Evolutionary conservation across 2,329 filamentous ascomycete genomes (phyloP), one percentile per base, ranked within the genome.

Genomic region (Hymenotorrendiella dingleyae): DNA sequence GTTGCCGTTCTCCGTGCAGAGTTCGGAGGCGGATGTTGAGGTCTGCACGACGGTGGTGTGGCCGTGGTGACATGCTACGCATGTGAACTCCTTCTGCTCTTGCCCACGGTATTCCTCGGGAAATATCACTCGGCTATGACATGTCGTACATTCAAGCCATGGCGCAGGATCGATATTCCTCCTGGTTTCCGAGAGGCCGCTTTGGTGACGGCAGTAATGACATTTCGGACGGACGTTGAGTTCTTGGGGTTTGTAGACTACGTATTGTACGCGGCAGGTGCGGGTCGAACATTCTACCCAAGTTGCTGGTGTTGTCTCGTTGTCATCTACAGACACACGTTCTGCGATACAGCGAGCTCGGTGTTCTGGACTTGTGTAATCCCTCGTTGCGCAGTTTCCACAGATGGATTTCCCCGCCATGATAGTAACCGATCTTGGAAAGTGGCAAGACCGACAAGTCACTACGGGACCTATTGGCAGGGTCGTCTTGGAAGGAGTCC

Each of bases 141-240:
- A 53, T 28, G 32, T 28, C 10, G 27, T 24, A 27, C 50, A 53
- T 32, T 50, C 46, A 2, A 53, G n/a, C 3, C 23, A 35, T 17
- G 39, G 39, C 2, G 39, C 30, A 19, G 22, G 22, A 21, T 35
- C 30, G n/a, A n/a, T 11, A 8, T 26, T 42, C 12, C 14, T 14
- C 36, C 29, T 39, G 6, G n/a, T 26, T 20, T 12, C 36, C 12
- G 36, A 20, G n/a, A 41, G 9, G 16, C 47, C 40, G 5, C 45
- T 43, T 11, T 42, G 23, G 20, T 39, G 28, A 10, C 50, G 48
- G 16, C 50, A 53, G 24, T 47, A 53, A 17, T 51, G 42, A 22
- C 50, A 51, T 26, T 53, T 53, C 8, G 50, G 45, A 23, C 44
- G 42, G 32, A 53, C 50, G 16, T 48, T 49, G 14, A 53, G 27